These are phyloP conservation scores for Clarireedia homoeocarpa DNA, from an alignment of 2,329 filamentous ascomycete species.

Conservation along the genomic window DNA sequence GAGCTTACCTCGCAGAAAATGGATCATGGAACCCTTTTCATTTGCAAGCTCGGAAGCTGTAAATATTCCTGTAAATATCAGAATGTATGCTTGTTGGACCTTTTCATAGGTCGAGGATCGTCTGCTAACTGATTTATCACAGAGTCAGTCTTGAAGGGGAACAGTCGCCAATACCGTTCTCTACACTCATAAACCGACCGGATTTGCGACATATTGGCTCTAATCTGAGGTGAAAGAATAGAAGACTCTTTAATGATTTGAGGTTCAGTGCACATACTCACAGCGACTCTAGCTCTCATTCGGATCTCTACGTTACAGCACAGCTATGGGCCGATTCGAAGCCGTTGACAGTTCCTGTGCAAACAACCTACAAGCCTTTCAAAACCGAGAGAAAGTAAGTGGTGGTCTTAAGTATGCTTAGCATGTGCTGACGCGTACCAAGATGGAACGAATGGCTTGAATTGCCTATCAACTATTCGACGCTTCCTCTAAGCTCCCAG, in stretches of 20 bases:
- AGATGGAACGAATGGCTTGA: constrained; percentile 97
- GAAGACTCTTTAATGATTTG: not conserved
- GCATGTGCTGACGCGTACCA: constrained; percentile 16
- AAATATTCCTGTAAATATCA: constrained; percentile 61
- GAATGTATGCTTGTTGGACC: constrained; percentile 40
- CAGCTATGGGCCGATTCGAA: constrained; percentile 97
- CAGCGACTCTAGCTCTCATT: constrained; percentile 52
- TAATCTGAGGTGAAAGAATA: constrained; percentile 54
- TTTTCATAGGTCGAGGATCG: not conserved
- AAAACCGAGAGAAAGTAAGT: constrained; percentile 58
- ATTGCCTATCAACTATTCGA: constrained; percentile 76
- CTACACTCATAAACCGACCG: constrained; percentile 68
- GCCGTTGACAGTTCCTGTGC: constrained; percentile 81
- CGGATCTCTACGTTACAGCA: constrained; percentile 86
- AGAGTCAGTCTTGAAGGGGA: constrained; percentile 73
- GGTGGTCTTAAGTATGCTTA: not conserved
- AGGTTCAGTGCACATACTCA: not conserved
- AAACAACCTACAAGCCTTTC: constrained; percentile 90
- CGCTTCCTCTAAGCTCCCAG: constrained; percentile 71
- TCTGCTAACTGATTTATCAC: constrained; percentile 22
- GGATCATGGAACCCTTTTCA: constrained; percentile 83
- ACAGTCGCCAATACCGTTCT: constrained; percentile 66
- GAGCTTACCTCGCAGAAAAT: constrained; percentile 16
- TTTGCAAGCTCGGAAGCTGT: constrained; percentile 87
- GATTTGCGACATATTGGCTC: constrained; percentile 84